Evolutionary conservation across 805 yeast species (phyloP).

Genomic region (Myxozyma melibiosi): DNA sequence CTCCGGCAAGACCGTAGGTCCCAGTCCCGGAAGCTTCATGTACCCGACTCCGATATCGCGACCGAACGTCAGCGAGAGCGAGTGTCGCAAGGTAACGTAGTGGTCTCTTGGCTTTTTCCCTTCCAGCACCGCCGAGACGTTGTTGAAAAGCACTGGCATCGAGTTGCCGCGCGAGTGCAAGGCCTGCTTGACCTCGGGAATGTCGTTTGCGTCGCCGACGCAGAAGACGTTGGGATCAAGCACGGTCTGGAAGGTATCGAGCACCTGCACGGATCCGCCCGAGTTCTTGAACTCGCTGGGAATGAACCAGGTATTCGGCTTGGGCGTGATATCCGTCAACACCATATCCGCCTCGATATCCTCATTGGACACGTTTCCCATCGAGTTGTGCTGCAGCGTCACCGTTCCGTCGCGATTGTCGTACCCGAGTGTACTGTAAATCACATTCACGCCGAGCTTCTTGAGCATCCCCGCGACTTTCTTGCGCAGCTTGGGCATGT

Average conservation of each 20-base stretch:
- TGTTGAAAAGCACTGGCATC: not conserved
- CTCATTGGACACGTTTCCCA: conserved; percentile 9
- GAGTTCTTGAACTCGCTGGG: conserved; percentile 14
- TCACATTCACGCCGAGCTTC: conserved; percentile 29
- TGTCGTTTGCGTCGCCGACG: conserved; percentile 23
- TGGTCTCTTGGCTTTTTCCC: not conserved
- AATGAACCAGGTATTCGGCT: conserved; percentile 8
- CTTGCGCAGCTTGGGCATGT: conserved; percentile 14
- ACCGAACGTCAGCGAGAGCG: conserved; percentile 11
- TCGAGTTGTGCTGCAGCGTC: conserved; percentile 1
- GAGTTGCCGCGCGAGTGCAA: not conserved
- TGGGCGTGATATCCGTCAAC: conserved; percentile 1
- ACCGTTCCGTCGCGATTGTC: conserved; percentile 18
- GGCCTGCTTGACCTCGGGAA: conserved; percentile 19
- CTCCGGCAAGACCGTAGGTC: conserved; percentile 3
- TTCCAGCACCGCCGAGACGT: not conserved
- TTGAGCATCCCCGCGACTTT: conserved; percentile 25
- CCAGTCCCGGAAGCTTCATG: conserved; percentile 3
- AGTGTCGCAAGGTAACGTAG: not conserved
- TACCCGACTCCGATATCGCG: not conserved
- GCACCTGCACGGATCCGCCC: conserved; percentile 1
- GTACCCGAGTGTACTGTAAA: conserved; percentile 14
- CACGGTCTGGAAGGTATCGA: conserved; percentile 1
- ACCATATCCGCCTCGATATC: conserved; percentile 12
- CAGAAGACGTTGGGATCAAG: conserved; percentile 3